Base-by-base conservation (phyloP, 208 protist species). In the Trypanosoma boissoni region DNA sequence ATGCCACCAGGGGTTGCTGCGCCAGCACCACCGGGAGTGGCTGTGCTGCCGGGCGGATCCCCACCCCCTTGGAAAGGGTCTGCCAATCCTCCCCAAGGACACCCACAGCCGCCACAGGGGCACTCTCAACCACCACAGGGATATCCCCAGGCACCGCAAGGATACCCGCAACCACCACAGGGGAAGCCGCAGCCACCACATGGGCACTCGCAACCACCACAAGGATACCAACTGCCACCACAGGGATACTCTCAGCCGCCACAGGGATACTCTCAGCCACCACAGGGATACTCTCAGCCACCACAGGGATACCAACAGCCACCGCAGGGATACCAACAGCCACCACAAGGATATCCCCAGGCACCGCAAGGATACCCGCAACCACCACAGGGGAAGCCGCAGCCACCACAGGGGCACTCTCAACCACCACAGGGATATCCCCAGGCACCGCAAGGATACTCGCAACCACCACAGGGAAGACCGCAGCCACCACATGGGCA, bases 391-490 rank as follows among this genome's bases (percentile, higher is more conserved):
- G 48, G 55, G 14, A 16, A 34, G 7, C 27, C 7, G 24, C 42
- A 5, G 39, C 42, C 44, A 26, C 21, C 32, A 20, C 32, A 3
- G 10, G 51, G 26, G 20, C 1, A 12, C 7, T 50, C 43, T 1
- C 41, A 48, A 20, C 58, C 62, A 8, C 28, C 54, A 26, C 53
- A 43, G 4, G 23, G 24, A 54, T 26, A 14, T 50, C 63, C 10
- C 37, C 68, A 20, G n/a, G 20, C n/a, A 29, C 24, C 44, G 31
- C 45, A 54, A 23, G 67, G 53, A 23, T 43, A 51, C 29, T 31
- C 28, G 1, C 56, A 57, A 9, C 50, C 31, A 45, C 27, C 18
- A 23, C 10, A 16, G 51, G 31, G 6, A 20, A 18, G 36, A 16
- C 27, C 7, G 24, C 42, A 5, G 39, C 42, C 44, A 26, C 21